Base-by-base conservation (phyloP, 31 red algal genomes). In the Porphyra umbilicalis region DNA sequence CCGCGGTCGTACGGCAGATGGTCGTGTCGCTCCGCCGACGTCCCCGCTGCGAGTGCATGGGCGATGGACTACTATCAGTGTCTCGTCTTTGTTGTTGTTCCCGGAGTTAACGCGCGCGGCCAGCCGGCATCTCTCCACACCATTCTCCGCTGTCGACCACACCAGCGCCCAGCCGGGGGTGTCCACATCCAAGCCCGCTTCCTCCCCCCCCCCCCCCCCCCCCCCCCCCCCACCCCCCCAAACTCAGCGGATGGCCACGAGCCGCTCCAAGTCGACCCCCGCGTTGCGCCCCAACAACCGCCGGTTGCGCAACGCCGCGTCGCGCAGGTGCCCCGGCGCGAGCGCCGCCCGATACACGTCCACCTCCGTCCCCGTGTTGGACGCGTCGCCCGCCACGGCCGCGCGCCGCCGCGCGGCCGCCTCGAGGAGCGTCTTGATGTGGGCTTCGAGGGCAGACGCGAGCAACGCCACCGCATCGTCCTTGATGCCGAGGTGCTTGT, bases 231-330 rank as follows among this genome's bases (percentile, higher is more conserved):
- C 31, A 77, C 38, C 83, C 8, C 13, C 35, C 20, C 75, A 35
- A 76, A 76, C 83, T 88, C 80, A 77, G 74, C 75, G 85, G 25
- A 90, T 36, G 34, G 85, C 68, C 88, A 80, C 76, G 46, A 90
- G 81, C 14, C 88, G 77, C 44, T 90, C 88, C 79, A 90, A 79
- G 35, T 90, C 88, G 75, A 90, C 57, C 57, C 77, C 88, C 25
- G 79, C 78, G 33, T 90, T 84, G 35, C 85, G 83, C 5, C 83
- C 88, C 11, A 90, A 75, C 1, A 79, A 14, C 13, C 40, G 37
- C 25, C 75, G 34, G 71, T 90, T 85, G 9, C 83, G 36, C 68
- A 82, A 36, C 25, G 79, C 79, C 13, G 83, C 57, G 38, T 90
- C 88, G 39, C 88, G 32, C 33, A 90, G 36, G 79, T 90, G 83